Evolutionary conservation across 2,329 filamentous ascomycete species (phyloP).

Genomic region (Cryphonectria nitschkei): DNA sequence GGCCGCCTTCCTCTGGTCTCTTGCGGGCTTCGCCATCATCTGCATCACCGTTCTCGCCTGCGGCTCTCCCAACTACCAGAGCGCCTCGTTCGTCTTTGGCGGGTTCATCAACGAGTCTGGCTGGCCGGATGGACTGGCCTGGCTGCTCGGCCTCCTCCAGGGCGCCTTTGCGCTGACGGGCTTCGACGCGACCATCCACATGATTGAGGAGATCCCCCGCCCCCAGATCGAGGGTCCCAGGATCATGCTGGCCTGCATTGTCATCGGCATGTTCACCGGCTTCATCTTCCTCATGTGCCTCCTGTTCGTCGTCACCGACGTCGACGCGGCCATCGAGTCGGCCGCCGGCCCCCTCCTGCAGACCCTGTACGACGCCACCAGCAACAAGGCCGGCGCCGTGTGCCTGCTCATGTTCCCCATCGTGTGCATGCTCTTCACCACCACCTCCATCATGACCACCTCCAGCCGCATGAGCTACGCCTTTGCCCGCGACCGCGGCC

Average conservation of each 20-base stretch:
- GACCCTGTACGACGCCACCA: conserved; percentile 62
- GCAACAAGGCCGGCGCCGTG: conserved; percentile 62
- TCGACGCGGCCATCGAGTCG: conserved; percentile 51
- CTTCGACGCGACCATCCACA: conserved; percentile 57
- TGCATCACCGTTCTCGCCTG: conserved; percentile 71
- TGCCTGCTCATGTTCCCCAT: conserved; percentile 71
- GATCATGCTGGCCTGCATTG: conserved; percentile 69
- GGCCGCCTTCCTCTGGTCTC: conserved; percentile 71
- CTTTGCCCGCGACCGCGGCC: conserved; percentile 68
- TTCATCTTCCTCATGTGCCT: conserved; percentile 53
- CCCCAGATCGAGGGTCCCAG: conserved; percentile 62
- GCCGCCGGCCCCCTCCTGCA: conserved; percentile 40
- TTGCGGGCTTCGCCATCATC: conserved; percentile 70
- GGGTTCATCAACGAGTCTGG: conserved; percentile 70
- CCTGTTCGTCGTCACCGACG: conserved; percentile 65
- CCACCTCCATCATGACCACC: conserved; percentile 67
- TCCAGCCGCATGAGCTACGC: conserved; percentile 69
- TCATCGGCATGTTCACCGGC: conserved; percentile 66
- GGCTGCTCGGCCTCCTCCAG: conserved; percentile 58
- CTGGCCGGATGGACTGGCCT: conserved; percentile 70
- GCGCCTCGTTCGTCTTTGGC: conserved; percentile 66
- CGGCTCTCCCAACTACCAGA: conserved; percentile 66
- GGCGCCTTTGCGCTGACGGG: conserved; percentile 54
- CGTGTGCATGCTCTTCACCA: conserved; percentile 66
- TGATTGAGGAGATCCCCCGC: conserved; percentile 60